Evolutionary conservation across 2,329 filamentous ascomycete genomes (phyloP).

Genomic region (Aspergillus versicolor): DNA sequence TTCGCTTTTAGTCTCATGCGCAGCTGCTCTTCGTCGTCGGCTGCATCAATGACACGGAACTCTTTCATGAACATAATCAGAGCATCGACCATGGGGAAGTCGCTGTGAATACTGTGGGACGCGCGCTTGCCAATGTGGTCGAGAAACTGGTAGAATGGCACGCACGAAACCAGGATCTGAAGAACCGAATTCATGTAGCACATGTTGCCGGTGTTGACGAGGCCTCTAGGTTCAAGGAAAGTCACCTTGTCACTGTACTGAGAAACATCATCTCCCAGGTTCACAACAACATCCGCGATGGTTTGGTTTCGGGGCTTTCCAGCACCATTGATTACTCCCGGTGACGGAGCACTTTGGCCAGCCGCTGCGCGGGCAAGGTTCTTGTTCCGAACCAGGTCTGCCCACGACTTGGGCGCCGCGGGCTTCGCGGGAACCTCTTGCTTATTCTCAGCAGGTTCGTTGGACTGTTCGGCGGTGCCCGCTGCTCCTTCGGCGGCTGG

Average conservation of each 20-base stretch:
- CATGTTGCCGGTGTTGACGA: slow-evolving; percentile 98
- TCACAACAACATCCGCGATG: slow-evolving; percentile 72
- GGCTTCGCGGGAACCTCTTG: slow-evolving; percentile 39
- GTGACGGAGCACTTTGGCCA: slow-evolving; percentile 23
- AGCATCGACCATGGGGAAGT: slow-evolving; percentile 89
- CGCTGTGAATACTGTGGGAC: slow-evolving; percentile 88
- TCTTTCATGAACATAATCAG: slow-evolving; percentile 98
- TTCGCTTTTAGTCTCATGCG: slow-evolving; percentile 72
- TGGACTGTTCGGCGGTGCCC: slow-evolving; percentile 1
- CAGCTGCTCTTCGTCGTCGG: slow-evolving; percentile 70
- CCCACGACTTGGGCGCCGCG: slow-evolving; percentile 63
- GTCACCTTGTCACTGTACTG: slow-evolving; percentile 62
- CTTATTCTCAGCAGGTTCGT: slow-evolving; percentile 6
- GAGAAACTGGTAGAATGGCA: slow-evolving; percentile 91
- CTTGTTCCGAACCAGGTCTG: slow-evolving; percentile 63
- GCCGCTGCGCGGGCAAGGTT: slow-evolving; percentile 33
- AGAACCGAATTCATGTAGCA: slow-evolving; percentile 99
- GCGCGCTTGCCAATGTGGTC: slow-evolving; percentile 82
- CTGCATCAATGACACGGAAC: slow-evolving; percentile 82
- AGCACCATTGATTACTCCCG: slow-evolving; percentile 40
- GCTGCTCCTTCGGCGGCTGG: slow-evolving; percentile 10
- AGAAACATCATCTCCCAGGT: slow-evolving; percentile 66
- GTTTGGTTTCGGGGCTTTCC: slow-evolving; percentile 56
- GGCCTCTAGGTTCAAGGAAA: slow-evolving; percentile 86
- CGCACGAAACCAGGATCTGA: slow-evolving; percentile 91